Percentiles rank a stretch among this genome's conserved stretches.
Conservation (phyloP, 2,329 filamentous ascomycete genomes). For the Cordyceps cateniannulata region DNA sequence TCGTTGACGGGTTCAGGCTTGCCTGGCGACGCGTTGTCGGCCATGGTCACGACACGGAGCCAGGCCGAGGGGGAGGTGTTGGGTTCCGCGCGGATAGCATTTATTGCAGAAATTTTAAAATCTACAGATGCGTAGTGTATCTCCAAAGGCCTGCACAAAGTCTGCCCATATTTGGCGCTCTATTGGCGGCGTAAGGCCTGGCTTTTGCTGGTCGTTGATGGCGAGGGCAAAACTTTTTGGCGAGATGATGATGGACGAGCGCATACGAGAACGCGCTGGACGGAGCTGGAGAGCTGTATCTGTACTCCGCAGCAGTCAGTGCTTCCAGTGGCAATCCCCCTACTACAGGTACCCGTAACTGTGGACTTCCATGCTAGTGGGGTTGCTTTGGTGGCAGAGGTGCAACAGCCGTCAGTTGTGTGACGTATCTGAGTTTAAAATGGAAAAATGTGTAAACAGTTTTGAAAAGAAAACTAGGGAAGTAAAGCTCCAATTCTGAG, state of each 20-base stretch:
- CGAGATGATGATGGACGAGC: slow-evolving; percentile 15
- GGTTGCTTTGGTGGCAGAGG: background rate
- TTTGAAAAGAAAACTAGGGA: too few species aligned
- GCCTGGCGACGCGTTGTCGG: slow-evolving; percentile 53
- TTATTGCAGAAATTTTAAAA: slow-evolving; percentile 45
- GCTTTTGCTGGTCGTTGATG: slow-evolving; percentile 25
- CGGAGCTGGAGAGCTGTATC: background rate
- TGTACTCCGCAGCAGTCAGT: background rate
- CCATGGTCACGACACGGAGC: slow-evolving; percentile 47
- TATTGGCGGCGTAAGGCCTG: slow-evolving; percentile 39
- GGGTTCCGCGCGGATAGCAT: slow-evolving; percentile 52
- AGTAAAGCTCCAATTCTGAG: too few species aligned
- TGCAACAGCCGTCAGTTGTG: background rate
- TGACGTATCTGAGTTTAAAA: too few species aligned
- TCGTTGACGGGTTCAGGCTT: slow-evolving; percentile 28
- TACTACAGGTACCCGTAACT: too few species aligned
- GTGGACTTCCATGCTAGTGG: background rate
- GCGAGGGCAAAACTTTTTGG: slow-evolving; percentile 39
- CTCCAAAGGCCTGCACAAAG: slow-evolving; percentile 38
- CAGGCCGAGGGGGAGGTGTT: slow-evolving; percentile 40
- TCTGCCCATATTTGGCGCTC: slow-evolving; percentile 51
- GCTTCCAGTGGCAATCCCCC: slow-evolving; percentile 4
- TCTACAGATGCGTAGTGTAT: slow-evolving; percentile 45
- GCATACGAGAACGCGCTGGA: background rate
- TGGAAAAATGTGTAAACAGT: too few species aligned